Base-by-base conservation (phyloP, 176 grass and related monocot species). In the Miscanthus lutarioriparius region DNA sequence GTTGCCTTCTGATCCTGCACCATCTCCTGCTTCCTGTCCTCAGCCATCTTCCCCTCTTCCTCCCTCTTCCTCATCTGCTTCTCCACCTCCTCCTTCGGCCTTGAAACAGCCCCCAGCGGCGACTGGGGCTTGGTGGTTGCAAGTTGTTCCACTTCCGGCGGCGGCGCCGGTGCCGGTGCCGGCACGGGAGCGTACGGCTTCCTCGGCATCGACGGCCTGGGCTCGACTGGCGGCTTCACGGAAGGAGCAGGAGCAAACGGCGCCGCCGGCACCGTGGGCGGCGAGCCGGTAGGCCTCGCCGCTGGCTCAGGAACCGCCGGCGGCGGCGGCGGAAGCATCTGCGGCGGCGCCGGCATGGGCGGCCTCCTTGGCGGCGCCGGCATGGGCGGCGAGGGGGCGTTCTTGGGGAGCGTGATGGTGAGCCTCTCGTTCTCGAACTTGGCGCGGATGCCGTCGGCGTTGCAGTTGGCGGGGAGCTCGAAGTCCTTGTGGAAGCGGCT, bases 361-460 rank as follows among this genome's bases (percentile, higher is more conserved):
- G 47, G 26, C 36, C 0, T 8, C 38, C 9, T 3, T 10, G 32
- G 76, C 15, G 56, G 20, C 10, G 33, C 2, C 6, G 61, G 6
- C 61, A 47, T 14, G 40, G 59, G 41, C 30, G 70, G 77, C 49
- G 58, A 59, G 33, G 73, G 36, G 15, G 4, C 14, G 41, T 77
- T 63, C 84, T 93, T 98, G 10, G 93, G 96, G 11, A 99, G 56
- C 23, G 56, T 80, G 74, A 99, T 80, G 53, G 83, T 48, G 80
- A 99, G 89, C 6, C 49, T 72, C 41, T 86, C 89, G 30, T 81
- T 86, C 59, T 99, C 89, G 70, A 99, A 96, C 84, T 91, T 94
- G 83, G 93, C 96, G 33, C 88, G 87, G 86, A 94, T 87, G 39
- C 53, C 87, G 26, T 84, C 79, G 11, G 64, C 11, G 77, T 77